Evolutionary conservation across 306 rosid species (phyloP).

Genomic region (Fragaria iinumae): DNA sequence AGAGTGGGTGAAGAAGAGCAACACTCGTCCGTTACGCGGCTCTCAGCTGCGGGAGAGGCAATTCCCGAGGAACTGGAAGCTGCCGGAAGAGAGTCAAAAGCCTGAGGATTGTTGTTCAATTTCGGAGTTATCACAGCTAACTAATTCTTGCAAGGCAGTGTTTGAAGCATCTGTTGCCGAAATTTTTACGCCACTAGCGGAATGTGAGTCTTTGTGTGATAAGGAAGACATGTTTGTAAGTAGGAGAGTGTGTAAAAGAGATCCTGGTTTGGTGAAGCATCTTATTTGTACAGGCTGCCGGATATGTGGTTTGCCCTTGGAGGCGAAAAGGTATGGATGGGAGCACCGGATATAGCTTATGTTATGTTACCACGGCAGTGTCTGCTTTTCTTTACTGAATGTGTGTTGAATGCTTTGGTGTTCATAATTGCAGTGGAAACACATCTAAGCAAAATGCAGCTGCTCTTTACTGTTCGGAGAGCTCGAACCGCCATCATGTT

Average conservation of each 20-base stretch:
- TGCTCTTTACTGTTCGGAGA: constrained; percentile 59
- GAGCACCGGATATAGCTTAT: neutral
- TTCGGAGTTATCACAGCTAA: constrained; percentile 43
- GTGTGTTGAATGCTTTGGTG: constrained; percentile 21
- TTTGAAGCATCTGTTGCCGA: constrained; percentile 68
- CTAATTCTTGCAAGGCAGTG: constrained; percentile 45
- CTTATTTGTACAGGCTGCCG: constrained; percentile 81
- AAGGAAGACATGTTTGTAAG: constrained; percentile 64
- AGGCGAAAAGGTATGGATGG: constrained; percentile 39
- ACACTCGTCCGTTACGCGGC: neutral
- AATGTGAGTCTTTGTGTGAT: constrained; percentile 11
- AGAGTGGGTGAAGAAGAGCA: constrained; percentile 56
- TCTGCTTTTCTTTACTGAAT: neutral
- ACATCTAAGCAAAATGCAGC: constrained; percentile 32
- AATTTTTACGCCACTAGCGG: constrained; percentile 46
- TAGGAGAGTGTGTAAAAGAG: constrained; percentile 44
- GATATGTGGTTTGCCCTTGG: constrained; percentile 71
- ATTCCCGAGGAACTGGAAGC: constrained; percentile 58
- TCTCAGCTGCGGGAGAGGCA: constrained; percentile 27
- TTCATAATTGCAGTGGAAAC: constrained; percentile 30
- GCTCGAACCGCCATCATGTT: constrained; percentile 56
- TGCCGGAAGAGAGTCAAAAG: constrained; percentile 43
- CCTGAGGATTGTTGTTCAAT: constrained; percentile 48
- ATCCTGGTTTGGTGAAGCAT: constrained; percentile 47
- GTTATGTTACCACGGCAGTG: constrained; percentile 11